phyloP scores from a whole-genome alignment of 2,329 filamentous ascomycete species.

The Plectosphaerella cucumerina region DNA sequence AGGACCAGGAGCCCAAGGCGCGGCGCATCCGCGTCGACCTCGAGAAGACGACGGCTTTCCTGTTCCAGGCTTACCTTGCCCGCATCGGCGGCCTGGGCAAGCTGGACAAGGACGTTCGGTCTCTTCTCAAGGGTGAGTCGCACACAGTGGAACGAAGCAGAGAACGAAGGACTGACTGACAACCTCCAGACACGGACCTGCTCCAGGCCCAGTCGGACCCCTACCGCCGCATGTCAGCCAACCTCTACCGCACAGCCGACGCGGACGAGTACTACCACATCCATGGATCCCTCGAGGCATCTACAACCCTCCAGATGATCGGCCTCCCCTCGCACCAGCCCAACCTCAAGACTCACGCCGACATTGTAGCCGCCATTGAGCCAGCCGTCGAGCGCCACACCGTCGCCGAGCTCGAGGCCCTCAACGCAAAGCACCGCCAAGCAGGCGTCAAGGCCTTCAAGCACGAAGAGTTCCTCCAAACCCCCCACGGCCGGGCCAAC shows the following conservation, averaged over 20 bases:
- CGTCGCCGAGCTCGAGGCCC: slow-evolving; percentile 49
- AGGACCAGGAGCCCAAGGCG: slow-evolving; percentile 6
- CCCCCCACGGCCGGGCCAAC: slow-evolving; percentile 41
- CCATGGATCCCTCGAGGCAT: slow-evolving; percentile 70
- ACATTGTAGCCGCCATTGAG: slow-evolving; percentile 57
- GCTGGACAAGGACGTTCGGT: slow-evolving; percentile 27
- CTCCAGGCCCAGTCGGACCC: slow-evolving; percentile 65
- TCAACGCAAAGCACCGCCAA: slow-evolving; percentile 52
- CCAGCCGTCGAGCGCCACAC: slow-evolving; percentile 51
- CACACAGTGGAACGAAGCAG: background rate
- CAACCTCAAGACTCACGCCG: slow-evolving; percentile 55
- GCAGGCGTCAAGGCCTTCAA: slow-evolving; percentile 58
- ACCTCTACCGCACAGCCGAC: slow-evolving; percentile 65
- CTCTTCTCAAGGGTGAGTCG: slow-evolving; percentile 22
- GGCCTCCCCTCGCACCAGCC: slow-evolving; percentile 59
- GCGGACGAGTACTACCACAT: slow-evolving; percentile 69
- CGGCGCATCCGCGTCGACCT: slow-evolving; percentile 24
- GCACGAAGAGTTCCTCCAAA: slow-evolving; percentile 54
- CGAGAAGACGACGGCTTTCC: slow-evolving; percentile 39
- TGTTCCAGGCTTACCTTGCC: slow-evolving; percentile 30
- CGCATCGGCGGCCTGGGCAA: slow-evolving; percentile 32
- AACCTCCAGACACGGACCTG: slow-evolving; percentile 61
- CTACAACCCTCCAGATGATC: slow-evolving; percentile 65
- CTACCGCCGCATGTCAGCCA: slow-evolving; percentile 69
- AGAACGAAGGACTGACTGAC: background rate